Percentiles rank a stretch among this genome's conserved stretches.
Conservation (phyloP, 768 basidiomycete species). For the Gautieria morchelliformis region DNA sequence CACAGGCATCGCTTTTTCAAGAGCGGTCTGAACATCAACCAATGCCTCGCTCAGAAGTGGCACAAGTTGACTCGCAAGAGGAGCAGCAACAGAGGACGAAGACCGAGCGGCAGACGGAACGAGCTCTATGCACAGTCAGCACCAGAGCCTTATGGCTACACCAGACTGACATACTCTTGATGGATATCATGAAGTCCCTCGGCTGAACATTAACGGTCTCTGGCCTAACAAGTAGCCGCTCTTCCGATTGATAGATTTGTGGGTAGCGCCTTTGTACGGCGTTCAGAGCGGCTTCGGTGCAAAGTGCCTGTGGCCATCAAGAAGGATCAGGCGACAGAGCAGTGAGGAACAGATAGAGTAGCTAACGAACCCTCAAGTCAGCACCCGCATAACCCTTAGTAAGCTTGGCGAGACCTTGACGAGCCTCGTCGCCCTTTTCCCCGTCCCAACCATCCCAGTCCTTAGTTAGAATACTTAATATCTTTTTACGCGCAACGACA, state of each 20-base stretch:
- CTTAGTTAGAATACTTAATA: conserved; percentile 81
- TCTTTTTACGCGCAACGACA: conserved; percentile 76
- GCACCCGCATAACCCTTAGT: conserved; percentile 99
- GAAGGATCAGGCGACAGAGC: conserved; percentile 8
- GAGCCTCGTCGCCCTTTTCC: conserved; percentile 35
- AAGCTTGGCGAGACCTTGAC: conserved; percentile 67
- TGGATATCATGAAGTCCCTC: conserved; percentile 93
- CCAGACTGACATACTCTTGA: conserved; percentile 60
- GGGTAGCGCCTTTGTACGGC: conserved; percentile 95
- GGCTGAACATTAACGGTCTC: conserved; percentile 77
- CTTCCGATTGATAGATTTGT: conserved; percentile 89
- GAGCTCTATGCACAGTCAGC: conserved; percentile 47
- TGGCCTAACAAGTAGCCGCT: conserved; percentile 75
- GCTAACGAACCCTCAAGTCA: conserved; percentile 70
- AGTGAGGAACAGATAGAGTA: conserved; percentile 5
- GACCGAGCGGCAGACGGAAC: conserved; percentile 94
- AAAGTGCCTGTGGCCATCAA: conserved; percentile 56
- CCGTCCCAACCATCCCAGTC: conserved; percentile 80
- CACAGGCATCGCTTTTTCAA: conserved; percentile 69
- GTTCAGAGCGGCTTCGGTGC: conserved; percentile 94
- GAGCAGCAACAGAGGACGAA: conserved; percentile 73
- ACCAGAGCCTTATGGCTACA: background rate
- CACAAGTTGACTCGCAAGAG: conserved; percentile 75
- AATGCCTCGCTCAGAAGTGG: conserved; percentile 65
- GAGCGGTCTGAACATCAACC: conserved; percentile 58